Conservation (phyloP, 2,329 filamentous ascomycete genomes). For the Beauveria brongniartii region DNA sequence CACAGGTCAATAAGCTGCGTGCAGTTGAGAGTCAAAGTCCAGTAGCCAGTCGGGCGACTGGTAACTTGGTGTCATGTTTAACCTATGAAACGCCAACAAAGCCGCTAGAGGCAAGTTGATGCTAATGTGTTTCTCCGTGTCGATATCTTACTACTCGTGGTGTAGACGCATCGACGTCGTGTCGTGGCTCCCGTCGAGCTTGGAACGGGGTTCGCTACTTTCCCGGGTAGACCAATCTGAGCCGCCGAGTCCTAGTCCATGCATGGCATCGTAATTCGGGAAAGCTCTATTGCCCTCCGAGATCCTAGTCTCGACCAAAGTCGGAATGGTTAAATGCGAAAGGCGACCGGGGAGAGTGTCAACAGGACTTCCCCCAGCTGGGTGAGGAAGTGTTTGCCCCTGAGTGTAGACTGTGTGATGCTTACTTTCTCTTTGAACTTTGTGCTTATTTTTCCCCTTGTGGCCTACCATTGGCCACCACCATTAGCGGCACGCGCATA, state of each 20-base stretch:
- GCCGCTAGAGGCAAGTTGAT: background rate
- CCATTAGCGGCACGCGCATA: background rate
- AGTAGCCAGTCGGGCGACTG: too few relatives aligned
- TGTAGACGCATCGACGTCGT: background rate
- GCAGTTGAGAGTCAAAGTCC: background rate
- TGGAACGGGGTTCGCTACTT: background rate
- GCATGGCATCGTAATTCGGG: background rate
- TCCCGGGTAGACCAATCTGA: background rate
- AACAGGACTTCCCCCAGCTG: background rate
- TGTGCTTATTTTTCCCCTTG: too few relatives aligned
- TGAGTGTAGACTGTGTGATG: background rate
- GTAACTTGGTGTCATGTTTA: too few relatives aligned
- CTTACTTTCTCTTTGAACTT: background rate
- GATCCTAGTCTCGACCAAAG: constrained; percentile 4
- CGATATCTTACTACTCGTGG: background rate
- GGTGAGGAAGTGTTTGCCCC: background rate
- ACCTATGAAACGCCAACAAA: background rate
- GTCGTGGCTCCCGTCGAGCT: background rate
- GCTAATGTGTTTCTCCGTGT: background rate
- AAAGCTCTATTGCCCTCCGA: background rate
- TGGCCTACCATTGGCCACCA: too few relatives aligned
- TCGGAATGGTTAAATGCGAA: background rate
- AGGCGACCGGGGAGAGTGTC: background rate
- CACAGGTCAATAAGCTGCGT: background rate
- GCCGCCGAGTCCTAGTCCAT: background rate